A percentile compares a stretch with the other conserved stretches of the same genome.
Conservation (phyloP, 306 rosid genomes). For the Cucurbita moschata region DNA sequence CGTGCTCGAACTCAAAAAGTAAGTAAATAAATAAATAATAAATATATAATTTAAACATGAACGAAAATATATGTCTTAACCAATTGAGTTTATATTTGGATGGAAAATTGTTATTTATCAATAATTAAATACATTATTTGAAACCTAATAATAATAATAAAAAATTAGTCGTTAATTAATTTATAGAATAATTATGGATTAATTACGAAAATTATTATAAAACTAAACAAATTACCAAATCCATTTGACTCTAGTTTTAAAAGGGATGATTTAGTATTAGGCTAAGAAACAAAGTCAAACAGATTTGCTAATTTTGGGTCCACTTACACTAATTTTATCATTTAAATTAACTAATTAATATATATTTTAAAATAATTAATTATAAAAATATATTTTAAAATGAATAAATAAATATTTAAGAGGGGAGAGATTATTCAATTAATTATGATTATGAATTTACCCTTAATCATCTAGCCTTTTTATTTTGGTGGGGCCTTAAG, state of each 20-base stretch:
- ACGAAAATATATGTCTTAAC: too few species aligned
- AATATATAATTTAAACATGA: too few species aligned
- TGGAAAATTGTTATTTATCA: not conserved
- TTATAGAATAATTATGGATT: not conserved
- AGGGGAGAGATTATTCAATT: not conserved
- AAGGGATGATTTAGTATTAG: not conserved
- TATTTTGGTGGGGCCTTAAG: too few species aligned
- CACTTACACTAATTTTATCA: not conserved
- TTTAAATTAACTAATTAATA: not conserved
- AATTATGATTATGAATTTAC: not conserved
- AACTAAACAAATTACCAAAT: not conserved
- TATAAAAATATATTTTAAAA: too few species aligned
- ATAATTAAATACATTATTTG: not conserved
- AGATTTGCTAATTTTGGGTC: not conserved
- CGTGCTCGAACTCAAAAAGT: not conserved
- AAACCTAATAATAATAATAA: conserved; percentile 2
- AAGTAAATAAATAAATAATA: too few species aligned
- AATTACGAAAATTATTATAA: not conserved
- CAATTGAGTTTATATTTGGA: too few species aligned
- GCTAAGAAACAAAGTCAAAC: not conserved
- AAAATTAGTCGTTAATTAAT: not conserved
- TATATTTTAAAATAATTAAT: too few species aligned
- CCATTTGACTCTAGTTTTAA: not conserved
- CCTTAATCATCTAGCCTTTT: too few species aligned
- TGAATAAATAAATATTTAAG: not conserved